Percentiles rank a stretch among this genome's conserved stretches.
phyloP scores from a whole-genome alignment of 768 basidiomycete species.

The Lactifluus piperatus region DNA sequence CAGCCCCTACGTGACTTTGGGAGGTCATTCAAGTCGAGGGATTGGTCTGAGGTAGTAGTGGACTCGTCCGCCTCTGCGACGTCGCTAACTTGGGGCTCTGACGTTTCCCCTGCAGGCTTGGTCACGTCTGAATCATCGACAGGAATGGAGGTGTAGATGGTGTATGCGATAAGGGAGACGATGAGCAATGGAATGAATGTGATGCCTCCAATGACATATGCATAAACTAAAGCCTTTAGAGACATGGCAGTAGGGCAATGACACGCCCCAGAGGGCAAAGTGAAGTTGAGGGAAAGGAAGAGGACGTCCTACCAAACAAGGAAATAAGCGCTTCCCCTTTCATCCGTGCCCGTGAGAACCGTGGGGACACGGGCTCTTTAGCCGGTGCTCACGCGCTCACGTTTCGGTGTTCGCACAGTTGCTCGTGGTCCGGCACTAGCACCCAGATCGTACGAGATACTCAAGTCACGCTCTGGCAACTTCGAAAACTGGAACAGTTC shows the following conservation, averaged over 20 bases:
- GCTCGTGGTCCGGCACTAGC: too few relatives aligned
- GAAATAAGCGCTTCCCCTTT: too few relatives aligned
- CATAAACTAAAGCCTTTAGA: slow-evolving; percentile 63
- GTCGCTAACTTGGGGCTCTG: slow-evolving; percentile 21
- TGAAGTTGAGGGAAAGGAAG: not conserved
- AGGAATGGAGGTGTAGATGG: slow-evolving; percentile 83
- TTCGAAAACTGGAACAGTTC: too few relatives aligned
- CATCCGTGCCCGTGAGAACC: too few relatives aligned
- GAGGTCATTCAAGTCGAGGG: slow-evolving; percentile 39
- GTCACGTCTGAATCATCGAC: slow-evolving; percentile 44
- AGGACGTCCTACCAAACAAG: not conserved
- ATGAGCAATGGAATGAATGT: slow-evolving; percentile 81
- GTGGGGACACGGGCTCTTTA: too few relatives aligned
- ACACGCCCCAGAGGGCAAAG: not conserved
- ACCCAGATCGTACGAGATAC: not conserved
- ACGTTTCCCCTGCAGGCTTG: slow-evolving; percentile 28
- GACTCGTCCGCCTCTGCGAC: slow-evolving; percentile 25
- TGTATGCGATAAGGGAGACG: slow-evolving; percentile 45
- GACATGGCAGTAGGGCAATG: slow-evolving; percentile 38
- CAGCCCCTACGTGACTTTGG: slow-evolving; percentile 69
- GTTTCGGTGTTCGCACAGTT: too few relatives aligned
- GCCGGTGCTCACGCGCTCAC: too few relatives aligned
- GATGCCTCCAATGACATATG: slow-evolving; percentile 83
- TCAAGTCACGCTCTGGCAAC: not conserved
- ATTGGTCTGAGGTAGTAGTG: slow-evolving; percentile 18